Conservation (phyloP, 2,329 filamentous ascomycete genomes). For the Chalaropsis thielavioides region DNA sequence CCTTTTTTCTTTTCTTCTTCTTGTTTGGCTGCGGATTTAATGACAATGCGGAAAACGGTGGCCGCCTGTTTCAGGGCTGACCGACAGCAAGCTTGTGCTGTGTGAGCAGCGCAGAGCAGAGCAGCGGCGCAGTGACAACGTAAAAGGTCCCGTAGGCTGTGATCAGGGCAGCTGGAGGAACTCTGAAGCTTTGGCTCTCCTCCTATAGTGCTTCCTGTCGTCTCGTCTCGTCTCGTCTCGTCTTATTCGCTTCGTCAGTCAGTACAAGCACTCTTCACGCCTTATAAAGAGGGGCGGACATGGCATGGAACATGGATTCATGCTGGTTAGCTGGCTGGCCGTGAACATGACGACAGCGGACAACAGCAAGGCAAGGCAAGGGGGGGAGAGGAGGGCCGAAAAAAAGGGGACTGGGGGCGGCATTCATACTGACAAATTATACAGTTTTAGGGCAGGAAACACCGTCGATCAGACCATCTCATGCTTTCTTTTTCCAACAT, state of each 20-base stretch:
- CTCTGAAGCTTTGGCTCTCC: neutral
- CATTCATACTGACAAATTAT: neutral
- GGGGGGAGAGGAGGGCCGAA: neutral
- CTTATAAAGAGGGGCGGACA: neutral
- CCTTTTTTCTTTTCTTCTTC: neutral
- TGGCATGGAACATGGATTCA: neutral
- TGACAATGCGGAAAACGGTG: neutral
- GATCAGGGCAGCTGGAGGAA: no score
- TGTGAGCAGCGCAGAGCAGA: no score
- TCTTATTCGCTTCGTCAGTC: slow-evolving; percentile 40
- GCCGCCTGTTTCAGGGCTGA: slow-evolving; percentile 11
- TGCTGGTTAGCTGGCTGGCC: neutral
- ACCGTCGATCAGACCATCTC: neutral
- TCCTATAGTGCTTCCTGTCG: no score
- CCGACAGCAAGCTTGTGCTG: no score
- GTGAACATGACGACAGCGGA: neutral
- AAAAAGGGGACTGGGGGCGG: no score
- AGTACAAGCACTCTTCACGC: slow-evolving; percentile 24
- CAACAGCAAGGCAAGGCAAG: neutral
- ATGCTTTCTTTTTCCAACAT: neutral
- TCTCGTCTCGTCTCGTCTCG: slow-evolving; percentile 25
- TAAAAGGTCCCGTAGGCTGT: neutral
- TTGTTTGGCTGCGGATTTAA: neutral
- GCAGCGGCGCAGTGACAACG: neutral
- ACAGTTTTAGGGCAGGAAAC: neutral